Percentiles rank a stretch among this genome's conserved stretches.
These are phyloP conservation scores for Chytriomyces sp. DNA, from an alignment of 192 early-diverging fungal species.

Conservation along the genomic window DNA sequence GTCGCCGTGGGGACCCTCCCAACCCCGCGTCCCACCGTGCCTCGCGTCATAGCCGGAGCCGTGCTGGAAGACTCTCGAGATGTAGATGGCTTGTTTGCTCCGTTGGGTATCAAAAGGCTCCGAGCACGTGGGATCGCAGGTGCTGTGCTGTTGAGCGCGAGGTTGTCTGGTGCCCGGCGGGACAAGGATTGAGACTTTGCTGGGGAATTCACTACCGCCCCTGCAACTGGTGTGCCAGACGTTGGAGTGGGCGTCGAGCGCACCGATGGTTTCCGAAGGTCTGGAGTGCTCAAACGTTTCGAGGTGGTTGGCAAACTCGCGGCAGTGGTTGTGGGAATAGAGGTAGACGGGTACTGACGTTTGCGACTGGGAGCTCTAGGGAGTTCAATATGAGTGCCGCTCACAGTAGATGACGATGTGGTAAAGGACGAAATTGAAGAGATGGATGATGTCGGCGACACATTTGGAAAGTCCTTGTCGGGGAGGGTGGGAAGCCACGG, in stretches of 20 bases:
- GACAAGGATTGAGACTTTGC: too few species aligned
- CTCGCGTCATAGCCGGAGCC: too few species aligned
- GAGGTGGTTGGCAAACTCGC: not conserved
- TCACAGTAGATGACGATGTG: slow-evolving; percentile 11
- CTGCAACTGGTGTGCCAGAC: not conserved
- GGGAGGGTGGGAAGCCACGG: slow-evolving; percentile 16
- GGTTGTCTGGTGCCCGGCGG: too few species aligned
- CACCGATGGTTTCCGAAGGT: not conserved
- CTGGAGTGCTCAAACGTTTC: not conserved
- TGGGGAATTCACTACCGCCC: not conserved
- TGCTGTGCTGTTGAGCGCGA: too few species aligned
- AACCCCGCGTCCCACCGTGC: too few species aligned
- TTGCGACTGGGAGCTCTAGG: slow-evolving; percentile 8
- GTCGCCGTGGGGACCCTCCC: too few species aligned
- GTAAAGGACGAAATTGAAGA: slow-evolving; percentile 21
- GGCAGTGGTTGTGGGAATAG: not conserved
- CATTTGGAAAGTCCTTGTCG: not conserved
- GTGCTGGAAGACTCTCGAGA: too few species aligned
- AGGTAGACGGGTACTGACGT: slow-evolving; percentile 5
- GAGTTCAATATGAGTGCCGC: not conserved
- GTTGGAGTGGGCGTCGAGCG: not conserved
- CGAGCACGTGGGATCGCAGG: too few species aligned
- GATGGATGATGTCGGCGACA: slow-evolving; percentile 7
- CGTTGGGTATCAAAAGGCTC: too few species aligned
- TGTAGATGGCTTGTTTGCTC: too few species aligned